A percentile compares a stretch with the other conserved stretches of the same genome.
Evolutionary conservation across 768 basidiomycete species (phyloP).

Genomic region (Sporobolomyces pararoseus): DNA sequence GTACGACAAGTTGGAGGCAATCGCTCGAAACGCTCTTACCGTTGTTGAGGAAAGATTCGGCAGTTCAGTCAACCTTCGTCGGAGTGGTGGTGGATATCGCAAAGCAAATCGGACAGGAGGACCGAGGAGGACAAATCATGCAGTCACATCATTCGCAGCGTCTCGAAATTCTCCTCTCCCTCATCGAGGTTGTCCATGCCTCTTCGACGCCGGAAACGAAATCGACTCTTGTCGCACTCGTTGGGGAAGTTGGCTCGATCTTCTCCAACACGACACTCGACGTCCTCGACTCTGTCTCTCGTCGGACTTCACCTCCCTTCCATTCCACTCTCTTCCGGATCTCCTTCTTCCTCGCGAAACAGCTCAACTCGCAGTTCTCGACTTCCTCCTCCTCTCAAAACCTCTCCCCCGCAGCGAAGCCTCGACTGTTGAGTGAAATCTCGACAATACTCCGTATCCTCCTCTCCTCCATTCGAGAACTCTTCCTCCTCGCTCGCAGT

Average conservation of each 20-base stretch:
- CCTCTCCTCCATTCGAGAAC: conserved; percentile 61
- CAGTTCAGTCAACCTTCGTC: conserved; percentile 61
- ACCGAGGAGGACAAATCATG: conserved; percentile 77
- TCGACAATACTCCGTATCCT: conserved; percentile 54
- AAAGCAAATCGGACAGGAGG: conserved; percentile 52
- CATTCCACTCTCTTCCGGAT: conserved; percentile 76
- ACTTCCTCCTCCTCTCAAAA: conserved; percentile 55
- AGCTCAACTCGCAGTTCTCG: conserved; percentile 57
- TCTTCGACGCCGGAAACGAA: conserved; percentile 37
- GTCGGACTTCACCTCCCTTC: conserved; percentile 63
- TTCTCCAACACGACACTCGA: conserved; percentile 70
- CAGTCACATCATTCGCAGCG: conserved; percentile 71
- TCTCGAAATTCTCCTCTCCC: conserved; percentile 65
- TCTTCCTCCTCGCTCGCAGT: conserved; percentile 59
- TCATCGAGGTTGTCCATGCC: conserved; percentile 79
- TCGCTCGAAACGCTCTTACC: conserved; percentile 53
- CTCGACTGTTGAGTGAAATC: conserved; percentile 48
- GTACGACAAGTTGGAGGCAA: conserved; percentile 73
- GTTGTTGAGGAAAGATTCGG: conserved; percentile 54
- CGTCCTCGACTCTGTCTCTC: conserved; percentile 68
- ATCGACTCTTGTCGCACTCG: conserved; percentile 58
- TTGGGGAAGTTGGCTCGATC: conserved; percentile 62
- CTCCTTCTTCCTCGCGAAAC: conserved; percentile 69
- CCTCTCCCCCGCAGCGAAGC: conserved; percentile 58
- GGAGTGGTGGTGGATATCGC: conserved; percentile 62